Percentiles rank a stretch among this genome's conserved stretches.
These are phyloP conservation scores for Wickerhamiella spandovensis DNA, from an alignment of 805 yeast genomes.

Conservation along the genomic window DNA sequence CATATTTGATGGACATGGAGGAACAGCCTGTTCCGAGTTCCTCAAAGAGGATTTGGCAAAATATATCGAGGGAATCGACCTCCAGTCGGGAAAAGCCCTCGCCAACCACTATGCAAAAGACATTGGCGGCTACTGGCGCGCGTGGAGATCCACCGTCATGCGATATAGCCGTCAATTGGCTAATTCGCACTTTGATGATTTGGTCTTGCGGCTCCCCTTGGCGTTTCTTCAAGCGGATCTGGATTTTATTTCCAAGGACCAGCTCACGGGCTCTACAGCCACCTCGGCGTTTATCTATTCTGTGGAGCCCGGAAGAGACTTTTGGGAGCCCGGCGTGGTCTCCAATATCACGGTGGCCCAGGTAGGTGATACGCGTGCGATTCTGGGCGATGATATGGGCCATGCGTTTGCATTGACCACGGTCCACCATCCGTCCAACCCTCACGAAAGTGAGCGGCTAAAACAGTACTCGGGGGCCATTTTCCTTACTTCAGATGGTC, in stretches of 20 bases:
- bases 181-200: conserved; percentile 35
- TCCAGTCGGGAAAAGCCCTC: conserved; percentile 31
- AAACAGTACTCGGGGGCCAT: conserved; percentile 48
- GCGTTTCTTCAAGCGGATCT: conserved; percentile 56
- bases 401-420: conserved; percentile 64
- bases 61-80: conserved; percentile 35
- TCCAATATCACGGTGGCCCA: conserved; percentile 70
- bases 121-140: conserved; percentile 77
- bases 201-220: conserved; percentile 46
- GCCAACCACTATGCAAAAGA: conserved; percentile 40
- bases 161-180: conserved; percentile 21
- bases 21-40: conserved; percentile 55
- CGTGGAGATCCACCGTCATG: conserved; percentile 42
- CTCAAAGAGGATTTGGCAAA: conserved; percentile 40
- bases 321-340: conserved; percentile 53
- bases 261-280: conserved; percentile 50
- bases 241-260: conserved; percentile 28
- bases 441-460: conserved; percentile 61
- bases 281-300: conserved; percentile 52
- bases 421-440: conserved; percentile 78
- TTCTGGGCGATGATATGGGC: conserved; percentile 73
- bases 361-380: conserved; percentile 82
- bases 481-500: conserved; percentile 85
- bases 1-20: conserved; percentile 94
- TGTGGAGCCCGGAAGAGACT: conserved; percentile 24